Evolutionary conservation across 2,329 filamentous ascomycete species (phyloP).

Genomic region (Trichoderma semiorbis): DNA sequence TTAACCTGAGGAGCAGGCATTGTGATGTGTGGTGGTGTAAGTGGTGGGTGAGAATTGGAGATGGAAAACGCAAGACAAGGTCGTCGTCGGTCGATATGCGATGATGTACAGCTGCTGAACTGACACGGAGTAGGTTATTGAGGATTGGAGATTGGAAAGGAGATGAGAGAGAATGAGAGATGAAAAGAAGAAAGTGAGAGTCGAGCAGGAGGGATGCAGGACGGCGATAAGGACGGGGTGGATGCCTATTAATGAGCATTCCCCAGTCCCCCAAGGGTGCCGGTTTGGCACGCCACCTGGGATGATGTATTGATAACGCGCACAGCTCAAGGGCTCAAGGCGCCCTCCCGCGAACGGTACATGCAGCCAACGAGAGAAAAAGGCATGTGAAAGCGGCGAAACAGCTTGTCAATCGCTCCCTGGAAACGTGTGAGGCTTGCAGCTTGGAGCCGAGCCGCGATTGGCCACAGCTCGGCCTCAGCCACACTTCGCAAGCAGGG

Average conservation of each 20-base stretch:
- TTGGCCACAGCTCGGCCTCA: not conserved
- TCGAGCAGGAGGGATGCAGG: slow-evolving; percentile 5
- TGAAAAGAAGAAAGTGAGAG: not conserved
- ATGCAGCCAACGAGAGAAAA: not conserved
- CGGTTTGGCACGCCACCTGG: slow-evolving; percentile 14
- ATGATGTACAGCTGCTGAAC: not conserved
- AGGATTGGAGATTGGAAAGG: not conserved
- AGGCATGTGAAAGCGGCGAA: slow-evolving; percentile 21
- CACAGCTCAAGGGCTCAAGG: not conserved
- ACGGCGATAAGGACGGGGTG: slow-evolving; percentile 13
- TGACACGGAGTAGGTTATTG: not conserved
- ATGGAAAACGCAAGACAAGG: not conserved
- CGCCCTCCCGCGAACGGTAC: slow-evolving; percentile 9
- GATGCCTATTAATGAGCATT: slow-evolving; percentile 8
- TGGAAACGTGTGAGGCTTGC: slow-evolving; percentile 9
- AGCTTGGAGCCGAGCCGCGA: not conserved
- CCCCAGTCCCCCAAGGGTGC: not conserved
- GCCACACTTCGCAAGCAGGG: slow-evolving; percentile 7
- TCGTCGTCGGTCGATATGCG: not conserved
- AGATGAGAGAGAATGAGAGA: not conserved
- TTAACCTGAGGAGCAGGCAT: slow-evolving; percentile 47
- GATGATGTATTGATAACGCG: slow-evolving; percentile 20
- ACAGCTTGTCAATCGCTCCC: not conserved
- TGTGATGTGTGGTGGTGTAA: slow-evolving; percentile 19
- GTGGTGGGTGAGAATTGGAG: not conserved